Conservation (phyloP, 805 yeast species). For the Nakazawaea ishiwadae region DNA sequence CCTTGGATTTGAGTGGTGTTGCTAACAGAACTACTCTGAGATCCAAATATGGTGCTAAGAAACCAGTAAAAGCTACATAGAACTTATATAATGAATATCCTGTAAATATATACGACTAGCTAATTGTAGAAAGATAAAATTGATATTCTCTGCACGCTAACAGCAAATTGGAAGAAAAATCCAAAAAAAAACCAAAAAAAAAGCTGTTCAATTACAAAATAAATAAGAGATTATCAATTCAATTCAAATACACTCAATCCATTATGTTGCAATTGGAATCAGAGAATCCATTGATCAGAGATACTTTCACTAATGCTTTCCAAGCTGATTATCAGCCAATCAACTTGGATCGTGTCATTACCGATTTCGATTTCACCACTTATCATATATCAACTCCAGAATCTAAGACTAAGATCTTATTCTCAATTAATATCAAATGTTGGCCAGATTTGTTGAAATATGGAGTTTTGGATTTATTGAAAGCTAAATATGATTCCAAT, state of each 20-base stretch:
- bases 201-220: not conserved
- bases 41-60: slow-evolving; percentile 91
- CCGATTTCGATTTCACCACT: slow-evolving; percentile 95
- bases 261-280: slow-evolving; percentile 81
- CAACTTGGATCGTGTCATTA: slow-evolving; percentile 76
- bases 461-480: slow-evolving; percentile 55
- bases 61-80: slow-evolving; percentile 48
- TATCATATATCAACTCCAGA: slow-evolving; percentile 91
- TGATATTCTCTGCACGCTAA: not conserved
- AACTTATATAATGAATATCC: not conserved
- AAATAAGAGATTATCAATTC: not conserved
- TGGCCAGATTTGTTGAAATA: slow-evolving; percentile 68
- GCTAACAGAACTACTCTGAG: slow-evolving; percentile 88
- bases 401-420: slow-evolving; percentile 55
- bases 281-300: slow-evolving; percentile 76
- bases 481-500: slow-evolving; percentile 43
- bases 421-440: slow-evolving; percentile 72
- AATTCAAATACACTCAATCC: not conserved
- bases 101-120: not conserved
- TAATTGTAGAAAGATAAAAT: no score
- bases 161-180: not conserved
- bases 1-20: slow-evolving; percentile 89
- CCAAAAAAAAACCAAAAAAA: not conserved
- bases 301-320: slow-evolving; percentile 72
- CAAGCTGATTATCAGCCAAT: slow-evolving; percentile 41